Base-by-base conservation (phyloP, 352 stramenopile genomes). In the Peronospora farinosa region DNA sequence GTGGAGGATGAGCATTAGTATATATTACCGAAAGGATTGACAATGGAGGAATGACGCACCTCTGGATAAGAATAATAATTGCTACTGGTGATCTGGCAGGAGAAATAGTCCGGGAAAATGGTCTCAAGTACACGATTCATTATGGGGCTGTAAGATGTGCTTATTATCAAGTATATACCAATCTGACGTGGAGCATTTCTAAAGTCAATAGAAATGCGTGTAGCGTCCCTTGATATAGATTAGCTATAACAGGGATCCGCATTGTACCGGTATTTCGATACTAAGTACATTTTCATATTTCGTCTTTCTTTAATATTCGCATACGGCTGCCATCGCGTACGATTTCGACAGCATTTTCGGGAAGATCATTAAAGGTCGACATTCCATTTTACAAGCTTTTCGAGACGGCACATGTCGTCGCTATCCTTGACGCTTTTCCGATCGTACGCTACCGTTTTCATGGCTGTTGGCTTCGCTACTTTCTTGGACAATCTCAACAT, bases 311-410 rank as follows among this genome's bases (percentile, higher is more conserved):
- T 1, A 38, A n/a, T 38, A 38, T 38, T 38, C 32, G 59, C 40
- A 57, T 21, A n/a, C n/a, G 16, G 17, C 54, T n/a, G 8, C 56
- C 10, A 69, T 70, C 36, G 57, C 72, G 28, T 90, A 88, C 67
- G 77, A 92, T 64, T 67, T 44, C 21, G 67, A 86, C 45, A 91
- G 86, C 57, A 47, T 93, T 21, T 93, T 93, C 50, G 63, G 67
- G 21, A 89, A 93, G 74, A 89, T 93, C 66, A 69, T 93, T 43
- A 71, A 83, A 37, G 79, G 78, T 35, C n/a, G 58, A 65, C 32
- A 82, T 93, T 58, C 79, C 78, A 43, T 73, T 52, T 32, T 90
- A 69, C 71, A 93, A 91, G 68, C 69, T 93, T 50, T 93, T 92
- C 44, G 83, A 93, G 71, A 92, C 80, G 19, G 27, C 90, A 51